A percentile compares a stretch with the other conserved stretches of the same genome.
phyloP scores from a whole-genome alignment of 768 basidiomycete genomes.

The Mycena rosella region DNA sequence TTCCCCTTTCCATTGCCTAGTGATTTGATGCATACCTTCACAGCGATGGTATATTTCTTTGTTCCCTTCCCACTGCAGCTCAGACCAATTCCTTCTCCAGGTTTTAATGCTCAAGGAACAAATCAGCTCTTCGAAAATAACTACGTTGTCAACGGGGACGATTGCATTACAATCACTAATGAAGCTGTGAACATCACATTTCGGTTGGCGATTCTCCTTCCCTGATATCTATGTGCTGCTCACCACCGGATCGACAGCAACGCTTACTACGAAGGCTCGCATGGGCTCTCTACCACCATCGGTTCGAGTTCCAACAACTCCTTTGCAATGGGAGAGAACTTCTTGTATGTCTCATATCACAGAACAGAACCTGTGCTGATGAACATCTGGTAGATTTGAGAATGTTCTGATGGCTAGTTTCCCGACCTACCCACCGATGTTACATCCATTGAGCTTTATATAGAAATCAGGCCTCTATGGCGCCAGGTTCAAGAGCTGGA shows the following conservation, averaged over 20 bases:
- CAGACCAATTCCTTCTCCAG: conserved; percentile 40
- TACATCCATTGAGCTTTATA: conserved; percentile 23
- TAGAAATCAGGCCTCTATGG: conserved; percentile 49
- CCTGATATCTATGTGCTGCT: conserved; percentile 16
- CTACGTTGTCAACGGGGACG: conserved; percentile 54
- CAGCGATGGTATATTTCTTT: conserved; percentile 26
- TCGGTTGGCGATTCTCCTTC: conserved; percentile 24
- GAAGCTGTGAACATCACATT: conserved; percentile 50
- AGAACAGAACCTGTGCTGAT: conserved; percentile 7
- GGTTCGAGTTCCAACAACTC: conserved; percentile 47
- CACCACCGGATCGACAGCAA: conserved; percentile 37
- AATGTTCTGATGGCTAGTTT: conserved; percentile 26
- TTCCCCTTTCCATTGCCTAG: conserved; percentile 15
- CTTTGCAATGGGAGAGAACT: conserved; percentile 49
- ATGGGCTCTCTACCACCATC: conserved; percentile 49
- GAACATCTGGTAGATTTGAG: conserved; percentile 22
- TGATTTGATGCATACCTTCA: conserved; percentile 14
- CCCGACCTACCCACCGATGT: conserved; percentile 11
- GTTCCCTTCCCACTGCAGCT: conserved; percentile 15
- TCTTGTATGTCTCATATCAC: conserved; percentile 44
- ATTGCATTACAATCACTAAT: conserved; percentile 52
- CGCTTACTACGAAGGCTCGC: conserved; percentile 48
- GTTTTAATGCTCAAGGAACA: conserved; percentile 40
- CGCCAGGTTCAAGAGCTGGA: conserved; percentile 58
- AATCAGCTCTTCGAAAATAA: conserved; percentile 52